These are phyloP conservation scores for Mycena chlorophos DNA, from an alignment of 768 basidiomycete species.

Conservation along the genomic window DNA sequence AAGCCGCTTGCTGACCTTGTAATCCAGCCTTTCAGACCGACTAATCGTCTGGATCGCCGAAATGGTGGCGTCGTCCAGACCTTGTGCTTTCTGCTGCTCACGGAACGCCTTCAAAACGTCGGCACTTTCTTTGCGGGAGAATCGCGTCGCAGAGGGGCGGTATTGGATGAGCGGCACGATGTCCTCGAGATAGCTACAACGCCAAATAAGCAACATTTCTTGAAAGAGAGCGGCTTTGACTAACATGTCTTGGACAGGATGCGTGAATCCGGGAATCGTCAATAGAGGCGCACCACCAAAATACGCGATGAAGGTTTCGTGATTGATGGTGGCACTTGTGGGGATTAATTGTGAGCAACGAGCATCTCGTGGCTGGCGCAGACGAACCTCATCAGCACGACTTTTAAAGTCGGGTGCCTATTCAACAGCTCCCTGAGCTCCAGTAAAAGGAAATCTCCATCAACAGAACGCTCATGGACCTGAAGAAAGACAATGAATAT, in stretches of 20 bases:
- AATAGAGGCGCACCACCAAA: conserved; percentile 80
- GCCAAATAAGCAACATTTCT: not conserved
- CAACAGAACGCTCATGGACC: conserved; percentile 92
- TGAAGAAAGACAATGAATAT: conserved; percentile 30
- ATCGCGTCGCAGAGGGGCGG: conserved; percentile 40
- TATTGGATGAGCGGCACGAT: conserved; percentile 61
- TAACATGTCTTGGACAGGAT: conserved; percentile 76
- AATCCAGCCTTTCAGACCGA: conserved; percentile 69
- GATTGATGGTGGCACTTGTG: conserved; percentile 90
- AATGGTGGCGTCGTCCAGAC: conserved; percentile 52
- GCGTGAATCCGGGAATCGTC: conserved; percentile 78
- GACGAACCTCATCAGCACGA: conserved; percentile 71
- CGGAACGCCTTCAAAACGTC: conserved; percentile 49
- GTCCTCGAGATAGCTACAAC: conserved; percentile 77
- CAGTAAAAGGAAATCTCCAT: conserved; percentile 85
- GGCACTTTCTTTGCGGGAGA: conserved; percentile 41
- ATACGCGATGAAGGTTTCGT: conserved; percentile 79
- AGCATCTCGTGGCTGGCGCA: not conserved
- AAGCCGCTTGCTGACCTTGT: conserved; percentile 46
- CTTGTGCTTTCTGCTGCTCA: conserved; percentile 49
- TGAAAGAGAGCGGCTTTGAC: conserved; percentile 22
- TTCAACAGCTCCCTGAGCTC: conserved; percentile 76
- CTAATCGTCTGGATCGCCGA: conserved; percentile 61
- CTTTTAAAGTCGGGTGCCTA: conserved; percentile 64
- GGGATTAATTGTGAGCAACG: not conserved